These are phyloP conservation scores for Rhodotorula graminis DNA, from an alignment of 768 basidiomycete species.

Conservation along the genomic window DNA sequence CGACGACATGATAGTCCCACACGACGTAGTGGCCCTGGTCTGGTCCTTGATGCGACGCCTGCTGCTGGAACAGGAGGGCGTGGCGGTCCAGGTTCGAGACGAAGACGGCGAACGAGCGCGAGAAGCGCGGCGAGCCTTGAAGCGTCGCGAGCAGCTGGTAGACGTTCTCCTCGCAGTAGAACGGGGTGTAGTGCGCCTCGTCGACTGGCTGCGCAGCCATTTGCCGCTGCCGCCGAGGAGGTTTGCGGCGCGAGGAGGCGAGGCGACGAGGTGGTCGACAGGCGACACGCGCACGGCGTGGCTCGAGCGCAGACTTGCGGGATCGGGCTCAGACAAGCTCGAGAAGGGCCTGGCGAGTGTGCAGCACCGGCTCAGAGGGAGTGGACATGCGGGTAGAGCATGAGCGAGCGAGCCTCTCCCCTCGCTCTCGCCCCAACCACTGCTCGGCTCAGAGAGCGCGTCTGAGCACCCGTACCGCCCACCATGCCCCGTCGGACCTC, in stretches of 20 bases:
- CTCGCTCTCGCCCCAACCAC: background rate
- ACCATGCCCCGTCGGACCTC: background rate
- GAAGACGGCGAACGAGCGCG: conserved; percentile 31
- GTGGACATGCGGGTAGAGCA: no score
- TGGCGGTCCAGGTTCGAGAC: conserved; percentile 16
- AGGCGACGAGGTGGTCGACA: no score
- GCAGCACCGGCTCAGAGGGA: no score
- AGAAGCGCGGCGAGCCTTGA: background rate
- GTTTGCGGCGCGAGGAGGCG: no score
- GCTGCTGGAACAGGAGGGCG: conserved; percentile 32
- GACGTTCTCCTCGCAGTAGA: conserved; percentile 41
- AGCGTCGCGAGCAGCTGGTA: conserved; percentile 9
- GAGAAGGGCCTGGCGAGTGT: background rate
- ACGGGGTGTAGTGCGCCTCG: conserved; percentile 15
- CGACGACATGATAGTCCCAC: conserved; percentile 40
- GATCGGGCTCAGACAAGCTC: background rate
- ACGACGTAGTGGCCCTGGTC: conserved; percentile 26
- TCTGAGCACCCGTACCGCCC: background rate
- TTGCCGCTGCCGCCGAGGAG: no score
- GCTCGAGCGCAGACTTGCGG: no score
- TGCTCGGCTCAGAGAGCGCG: background rate
- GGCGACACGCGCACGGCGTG: no score
- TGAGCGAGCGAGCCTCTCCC: background rate
- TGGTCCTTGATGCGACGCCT: background rate
- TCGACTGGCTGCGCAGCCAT: background rate